phyloP scores from a whole-genome alignment of 331 rosid species.

The Telfairia occidentalis region DNA sequence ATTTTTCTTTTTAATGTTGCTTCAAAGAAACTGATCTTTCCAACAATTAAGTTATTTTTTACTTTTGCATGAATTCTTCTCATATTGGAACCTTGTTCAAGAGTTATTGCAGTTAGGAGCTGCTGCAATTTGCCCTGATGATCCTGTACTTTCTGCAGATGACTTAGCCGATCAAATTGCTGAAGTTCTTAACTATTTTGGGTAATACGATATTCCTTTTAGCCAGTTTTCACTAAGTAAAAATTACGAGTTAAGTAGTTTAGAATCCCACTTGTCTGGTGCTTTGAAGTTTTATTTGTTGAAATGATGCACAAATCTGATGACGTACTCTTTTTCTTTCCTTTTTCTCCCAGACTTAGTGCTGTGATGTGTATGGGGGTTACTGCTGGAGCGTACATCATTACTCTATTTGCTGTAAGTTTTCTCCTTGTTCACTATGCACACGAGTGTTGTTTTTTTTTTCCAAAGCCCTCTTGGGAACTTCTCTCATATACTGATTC shows the following conservation, averaged over 20 bases:
- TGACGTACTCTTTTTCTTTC: constrained; percentile 8
- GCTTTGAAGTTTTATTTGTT: not conserved
- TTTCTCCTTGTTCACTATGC: constrained; percentile 1
- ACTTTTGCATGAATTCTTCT: constrained; percentile 23
- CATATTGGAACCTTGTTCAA: constrained; percentile 40
- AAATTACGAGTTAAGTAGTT: not conserved
- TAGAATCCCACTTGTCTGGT: not conserved
- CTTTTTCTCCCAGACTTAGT: constrained; percentile 39
- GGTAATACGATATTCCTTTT: constrained; percentile 35
- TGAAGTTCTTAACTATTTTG: constrained; percentile 79
- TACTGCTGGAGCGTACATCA: constrained; percentile 90
- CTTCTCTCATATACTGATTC: not conserved
- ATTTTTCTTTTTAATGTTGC: not conserved
- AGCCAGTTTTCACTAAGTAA: not conserved
- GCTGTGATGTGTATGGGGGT: constrained; percentile 98
- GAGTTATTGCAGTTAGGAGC: constrained; percentile 91
- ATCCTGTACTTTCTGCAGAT: constrained; percentile 59
- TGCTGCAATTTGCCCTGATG: constrained; percentile 45
- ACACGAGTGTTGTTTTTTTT: not conserved
- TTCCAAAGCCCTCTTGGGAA: not conserved
- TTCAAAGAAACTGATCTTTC: not conserved
- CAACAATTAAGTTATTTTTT: not conserved
- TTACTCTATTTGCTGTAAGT: constrained; percentile 86
- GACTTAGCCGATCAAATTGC: constrained; percentile 91
- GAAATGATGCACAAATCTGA: constrained; percentile 16